A percentile compares a stretch with the other conserved stretches of the same genome.
Conservation (phyloP, 2,329 filamentous ascomycete species). For the Claviceps monticola region DNA sequence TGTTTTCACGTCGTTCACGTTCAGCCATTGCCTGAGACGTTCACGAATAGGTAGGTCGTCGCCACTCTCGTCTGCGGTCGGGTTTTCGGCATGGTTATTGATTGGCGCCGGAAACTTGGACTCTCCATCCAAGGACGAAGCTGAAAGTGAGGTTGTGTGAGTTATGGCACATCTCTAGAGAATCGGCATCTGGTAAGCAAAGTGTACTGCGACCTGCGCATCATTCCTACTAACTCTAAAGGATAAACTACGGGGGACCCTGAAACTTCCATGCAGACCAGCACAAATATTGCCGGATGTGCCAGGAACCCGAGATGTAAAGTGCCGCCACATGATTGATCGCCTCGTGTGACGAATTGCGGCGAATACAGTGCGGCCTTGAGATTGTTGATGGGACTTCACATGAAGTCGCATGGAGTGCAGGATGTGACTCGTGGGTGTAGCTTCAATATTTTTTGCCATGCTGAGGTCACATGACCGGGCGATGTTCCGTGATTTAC, state of each 20-base stretch:
- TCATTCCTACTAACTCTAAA: constrained; percentile 2
- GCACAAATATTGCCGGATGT: not conserved
- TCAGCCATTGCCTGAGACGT: constrained; percentile 27
- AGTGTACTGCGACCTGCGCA: not conserved
- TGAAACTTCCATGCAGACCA: not conserved
- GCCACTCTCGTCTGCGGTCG: not conserved
- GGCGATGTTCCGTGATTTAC: not conserved
- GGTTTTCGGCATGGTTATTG: not conserved
- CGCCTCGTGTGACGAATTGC: constrained; percentile 19
- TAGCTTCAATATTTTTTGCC: not conserved
- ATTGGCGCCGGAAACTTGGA: not conserved
- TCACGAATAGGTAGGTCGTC: constrained; percentile 22
- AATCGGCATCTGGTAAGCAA: not conserved
- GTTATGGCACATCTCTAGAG: constrained; percentile 9
- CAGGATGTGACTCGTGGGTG: too few species aligned
- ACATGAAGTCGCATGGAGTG: not conserved
- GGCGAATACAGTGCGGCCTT: not conserved
- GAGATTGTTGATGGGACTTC: not conserved
- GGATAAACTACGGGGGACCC: not conserved
- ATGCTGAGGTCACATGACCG: constrained; percentile 2
- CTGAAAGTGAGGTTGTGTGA: not conserved
- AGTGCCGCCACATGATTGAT: constrained; percentile 22
- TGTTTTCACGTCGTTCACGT: constrained; percentile 18
- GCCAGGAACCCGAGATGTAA: constrained; percentile 9
- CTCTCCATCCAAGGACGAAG: not conserved